These are phyloP conservation scores for Aspergillus steynii DNA, from an alignment of 495 filamentous ascomycete species.

Conservation along the genomic window DNA sequence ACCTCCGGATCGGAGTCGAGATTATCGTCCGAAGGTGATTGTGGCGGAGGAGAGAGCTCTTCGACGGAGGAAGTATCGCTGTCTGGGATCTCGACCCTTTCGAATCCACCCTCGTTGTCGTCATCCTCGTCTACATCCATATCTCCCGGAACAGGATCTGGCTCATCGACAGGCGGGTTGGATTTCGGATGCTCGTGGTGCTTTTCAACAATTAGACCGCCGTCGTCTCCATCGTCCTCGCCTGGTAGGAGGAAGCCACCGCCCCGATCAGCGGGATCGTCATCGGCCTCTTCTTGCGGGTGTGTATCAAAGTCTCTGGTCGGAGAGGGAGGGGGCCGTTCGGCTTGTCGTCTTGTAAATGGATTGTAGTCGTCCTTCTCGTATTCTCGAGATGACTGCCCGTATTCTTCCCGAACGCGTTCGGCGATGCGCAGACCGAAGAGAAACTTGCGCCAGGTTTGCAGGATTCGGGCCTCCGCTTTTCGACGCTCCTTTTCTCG, in stretches of 20 bases:
- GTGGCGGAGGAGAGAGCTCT: conserved; percentile 12
- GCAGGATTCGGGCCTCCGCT: conserved; percentile 69
- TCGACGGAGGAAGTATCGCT: conserved; percentile 7
- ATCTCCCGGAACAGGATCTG: neutral
- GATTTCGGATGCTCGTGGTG: neutral
- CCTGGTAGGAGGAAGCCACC: conserved; percentile 18
- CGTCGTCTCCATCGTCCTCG: conserved; percentile 18
- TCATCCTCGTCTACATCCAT: neutral
- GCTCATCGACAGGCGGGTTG: neutral
- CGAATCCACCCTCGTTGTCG: neutral
- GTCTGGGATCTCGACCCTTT: neutral
- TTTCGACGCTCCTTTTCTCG: conserved; percentile 80
- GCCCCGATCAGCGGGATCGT: conserved; percentile 29
- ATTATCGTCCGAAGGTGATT: conserved; percentile 3
- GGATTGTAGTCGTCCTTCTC: conserved; percentile 41
- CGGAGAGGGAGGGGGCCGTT: conserved; percentile 10
- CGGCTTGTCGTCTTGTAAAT: conserved; percentile 27
- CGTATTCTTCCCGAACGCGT: conserved; percentile 78
- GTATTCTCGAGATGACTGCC: conserved; percentile 47
- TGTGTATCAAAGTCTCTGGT: conserved; percentile 7
- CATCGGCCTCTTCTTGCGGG: conserved; percentile 11
- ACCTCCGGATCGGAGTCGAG: neutral
- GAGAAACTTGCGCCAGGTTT: conserved; percentile 82
- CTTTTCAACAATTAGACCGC: conserved; percentile 17
- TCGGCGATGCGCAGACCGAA: conserved; percentile 81